Base-by-base conservation (phyloP, 441 rosid genomes). In the Manihot esculenta region DNA sequence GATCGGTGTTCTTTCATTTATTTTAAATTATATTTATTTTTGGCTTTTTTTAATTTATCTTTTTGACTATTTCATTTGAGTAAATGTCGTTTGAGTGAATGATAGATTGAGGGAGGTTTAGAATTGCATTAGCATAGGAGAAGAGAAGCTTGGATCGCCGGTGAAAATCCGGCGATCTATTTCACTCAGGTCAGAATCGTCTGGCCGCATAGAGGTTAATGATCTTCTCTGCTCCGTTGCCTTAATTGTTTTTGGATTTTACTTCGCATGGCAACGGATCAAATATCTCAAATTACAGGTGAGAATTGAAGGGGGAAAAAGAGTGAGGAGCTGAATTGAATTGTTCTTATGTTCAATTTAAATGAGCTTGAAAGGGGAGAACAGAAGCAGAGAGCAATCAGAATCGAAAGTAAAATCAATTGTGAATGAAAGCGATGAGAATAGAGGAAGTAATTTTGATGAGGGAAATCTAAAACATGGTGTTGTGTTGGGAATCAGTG, bases 291-390 rank as follows among this genome's bases (percentile, higher is more conserved):
- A 13, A 48, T 26, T 26, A 24, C 24, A 12, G 5, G 33, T 21
- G 3, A 24, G 24, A 14, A 26, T 41, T 4, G 48, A 20, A 14
- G 20, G 2, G 21, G 11, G 24, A 23, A 5, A 57, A 45, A 10
- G 17, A n/a, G 12, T 13, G 49, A 66, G 33, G 20, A 21, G 55
- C 50, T 65, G 23, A 21, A 53, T 7, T 20, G n/a, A 12, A 15
- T 67, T 21, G n/a, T 18, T 58, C 1, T 23, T 21, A 50, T 71
- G 73, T 69, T 62, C 80, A 78, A 88, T 55, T 71, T 23, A 47
- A 35, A 88, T 84, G 93, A 84, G 70, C 61, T 44, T 64, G 12
- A 74, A 48, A 23, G 44, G 68, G 53, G 73, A 56, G 27, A 71
- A 62, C 41, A 76, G 61, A 67, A 61, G 60, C 54, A 41, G 49